Conservation (phyloP, 2,329 filamentous ascomycete species). For the Penicillium sp. region DNA sequence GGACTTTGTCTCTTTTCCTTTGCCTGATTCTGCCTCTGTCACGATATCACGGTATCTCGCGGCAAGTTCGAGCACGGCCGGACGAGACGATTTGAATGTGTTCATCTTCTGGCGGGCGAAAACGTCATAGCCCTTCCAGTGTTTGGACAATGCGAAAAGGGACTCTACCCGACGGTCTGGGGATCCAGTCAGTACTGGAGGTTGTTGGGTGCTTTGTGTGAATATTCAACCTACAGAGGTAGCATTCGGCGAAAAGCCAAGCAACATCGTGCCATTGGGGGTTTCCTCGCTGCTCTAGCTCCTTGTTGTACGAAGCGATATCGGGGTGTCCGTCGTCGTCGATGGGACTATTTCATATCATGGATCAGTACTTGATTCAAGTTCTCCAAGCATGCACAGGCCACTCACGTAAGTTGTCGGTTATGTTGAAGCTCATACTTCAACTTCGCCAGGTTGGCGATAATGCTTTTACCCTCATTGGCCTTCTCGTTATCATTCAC, state of each 20-base stretch:
- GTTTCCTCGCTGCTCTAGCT: constrained; percentile 71
- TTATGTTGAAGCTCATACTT: constrained; percentile 92
- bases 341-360: constrained; percentile 59
- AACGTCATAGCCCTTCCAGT: constrained; percentile 90
- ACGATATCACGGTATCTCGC: constrained; percentile 75
- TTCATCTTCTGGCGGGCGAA: constrained; percentile 87
- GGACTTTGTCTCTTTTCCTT: constrained; percentile 39
- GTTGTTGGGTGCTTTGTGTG: not conserved
- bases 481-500: constrained; percentile 60
- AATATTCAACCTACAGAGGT: constrained; percentile 61
- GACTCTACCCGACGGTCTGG: constrained; percentile 72
- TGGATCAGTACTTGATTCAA: not conserved
- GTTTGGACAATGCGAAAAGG: constrained; percentile 71
- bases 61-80: constrained; percentile 80
- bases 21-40: constrained; percentile 62
- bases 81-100: constrained; percentile 88
- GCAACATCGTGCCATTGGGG: constrained; percentile 80
- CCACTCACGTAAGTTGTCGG: constrained; percentile 8
- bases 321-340: constrained; percentile 75
- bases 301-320: constrained; percentile 79
- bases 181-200: constrained; percentile 21
- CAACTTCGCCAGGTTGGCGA: constrained; percentile 74
- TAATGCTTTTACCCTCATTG: constrained; percentile 82
- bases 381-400: not conserved
- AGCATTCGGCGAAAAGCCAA: constrained; percentile 94